Evolutionary conservation across 306 rosid genomes (phyloP), one percentile per base, ranked within the genome.

Genomic region (Gynostemma pentaphyllum): DNA sequence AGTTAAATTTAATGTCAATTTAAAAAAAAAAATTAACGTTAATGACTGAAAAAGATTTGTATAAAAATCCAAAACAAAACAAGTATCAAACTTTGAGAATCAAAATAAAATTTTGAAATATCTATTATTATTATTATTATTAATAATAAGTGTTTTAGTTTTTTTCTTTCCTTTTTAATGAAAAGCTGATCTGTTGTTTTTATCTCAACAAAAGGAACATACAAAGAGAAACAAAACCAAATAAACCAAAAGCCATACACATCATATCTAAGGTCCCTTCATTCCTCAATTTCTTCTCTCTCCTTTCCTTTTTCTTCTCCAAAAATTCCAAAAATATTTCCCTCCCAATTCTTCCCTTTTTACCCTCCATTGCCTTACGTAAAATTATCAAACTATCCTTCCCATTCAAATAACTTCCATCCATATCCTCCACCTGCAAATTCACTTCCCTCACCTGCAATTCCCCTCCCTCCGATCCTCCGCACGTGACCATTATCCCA

Each of bases 401-500:
- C 40, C 95, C 95, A 18, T 81, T 79, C 63, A 90, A 39, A 0
- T 77, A 78, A 61, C 9, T 68, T 13, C 89, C 95, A 0, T 90
- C 97, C 94, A 87, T 53, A 74, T 87, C 88, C 82, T 87, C 92
- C 75, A 78, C 75, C 70, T 74, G 72, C 75, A 90, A 34, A 29
- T 85, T 77, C 59, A 71, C 79, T 70, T 87, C 97, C 74, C 84
- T 84, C 70, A 84, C 79, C 24, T 73, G 72, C 77, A 91, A 36
- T 10, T 50, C 78, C 69, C 69, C 76, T 32, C 76, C 82, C 47
- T 66, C 80, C 37, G 76, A 72, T 5, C 62, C 75, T 1, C 80
- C 72, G 66, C 74, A 82, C 65, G 79, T 79, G 40, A 86, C 83
- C 72, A 60, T 51, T 39, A 45, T 66, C 41, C 79, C 68, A 29